Evolutionary conservation across 352 stramenopile species (phyloP), one percentile per base, ranked within the genome.

Genomic region (Phytophthora melonis): DNA sequence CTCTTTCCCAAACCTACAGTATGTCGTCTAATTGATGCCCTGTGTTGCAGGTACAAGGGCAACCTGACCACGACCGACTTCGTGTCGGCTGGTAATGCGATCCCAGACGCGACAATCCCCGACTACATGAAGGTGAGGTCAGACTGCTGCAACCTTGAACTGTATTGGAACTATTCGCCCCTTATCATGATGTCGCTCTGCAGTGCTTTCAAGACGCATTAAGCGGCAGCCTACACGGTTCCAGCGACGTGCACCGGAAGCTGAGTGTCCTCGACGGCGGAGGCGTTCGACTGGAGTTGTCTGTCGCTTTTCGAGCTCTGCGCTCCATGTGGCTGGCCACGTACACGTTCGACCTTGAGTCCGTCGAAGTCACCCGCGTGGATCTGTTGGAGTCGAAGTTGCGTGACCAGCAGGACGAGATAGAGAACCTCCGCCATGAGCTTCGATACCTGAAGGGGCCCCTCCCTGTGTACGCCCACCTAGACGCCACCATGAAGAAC

Each of bases 321-420:
- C 58, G 11, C 8, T 54, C 58, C 3, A 55, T 41, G 23, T 18
- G 41, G 47, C 5, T 55, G 13, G 58, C 43, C 19, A 43, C 13
- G 23, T 68, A 61, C 39, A 25, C 23, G 3, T 68, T 68, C n/a
- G 23, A 68, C 5, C 43, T 68, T 6, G 13, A 61, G 9, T 21
- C 61, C 4, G 36, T 61, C 5, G 16, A 23, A 3, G 61, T 68
- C 5, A 39, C 54, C 21, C n/a, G 61, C 32, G 61, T 68, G 32
- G 61, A 61, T 32, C 16, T 61, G 2, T 21, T 68, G 36, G 61
- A 68, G 21, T 60, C 61, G 16, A 60, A 50, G 23, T 2, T 68
- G 9, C n/a, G 39, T 6, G 61, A 68, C 25, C 47, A 60, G 52
- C 61, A 68, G 19, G 49, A 68, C n/a, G 61, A 60, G 50, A 8